Evolutionary conservation across 2,329 filamentous ascomycete genomes (phyloP).

Genomic region (Colletotrichum endophyticum): DNA sequence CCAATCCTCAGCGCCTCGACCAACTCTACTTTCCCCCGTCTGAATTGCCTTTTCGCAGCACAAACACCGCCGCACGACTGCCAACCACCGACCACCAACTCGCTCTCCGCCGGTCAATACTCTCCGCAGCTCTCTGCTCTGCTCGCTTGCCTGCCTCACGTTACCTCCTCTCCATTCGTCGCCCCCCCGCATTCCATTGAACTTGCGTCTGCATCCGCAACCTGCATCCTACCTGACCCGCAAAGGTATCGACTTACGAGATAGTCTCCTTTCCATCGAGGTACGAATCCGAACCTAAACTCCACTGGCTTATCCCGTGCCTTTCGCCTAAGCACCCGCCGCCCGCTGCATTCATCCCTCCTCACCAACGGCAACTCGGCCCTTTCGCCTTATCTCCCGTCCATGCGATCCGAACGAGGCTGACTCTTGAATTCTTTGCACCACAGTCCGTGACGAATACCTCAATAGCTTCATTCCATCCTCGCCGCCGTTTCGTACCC

Average conservation of each 20-base stretch:
- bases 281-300: slow-evolving; percentile 8
- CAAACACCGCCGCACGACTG: neutral
- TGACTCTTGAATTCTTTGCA: neutral
- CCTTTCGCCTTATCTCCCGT: slow-evolving; percentile 9
- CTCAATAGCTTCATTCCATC: slow-evolving; percentile 7
- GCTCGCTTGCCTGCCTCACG: neutral
- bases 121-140: neutral
- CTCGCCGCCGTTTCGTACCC: neutral
- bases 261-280: neutral
- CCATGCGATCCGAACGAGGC: slow-evolving; percentile 10
- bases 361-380: slow-evolving; percentile 5
- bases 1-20: neutral
- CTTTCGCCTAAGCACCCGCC: slow-evolving; percentile 9
- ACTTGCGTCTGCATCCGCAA: neutral
- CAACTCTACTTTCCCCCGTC: neutral
- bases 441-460: slow-evolving; percentile 8
- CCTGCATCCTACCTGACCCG: neutral
- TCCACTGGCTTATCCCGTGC: slow-evolving; percentile 3
- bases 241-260: neutral
- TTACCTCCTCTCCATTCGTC: neutral
- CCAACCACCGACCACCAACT: neutral
- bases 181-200: slow-evolving; percentile 6
- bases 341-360: slow-evolving; percentile 11
- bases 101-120: neutral
- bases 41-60: neutral